phyloP scores from a whole-genome alignment of 2,329 filamentous ascomycete genomes.

The Diplodia scrobiculata region DNA sequence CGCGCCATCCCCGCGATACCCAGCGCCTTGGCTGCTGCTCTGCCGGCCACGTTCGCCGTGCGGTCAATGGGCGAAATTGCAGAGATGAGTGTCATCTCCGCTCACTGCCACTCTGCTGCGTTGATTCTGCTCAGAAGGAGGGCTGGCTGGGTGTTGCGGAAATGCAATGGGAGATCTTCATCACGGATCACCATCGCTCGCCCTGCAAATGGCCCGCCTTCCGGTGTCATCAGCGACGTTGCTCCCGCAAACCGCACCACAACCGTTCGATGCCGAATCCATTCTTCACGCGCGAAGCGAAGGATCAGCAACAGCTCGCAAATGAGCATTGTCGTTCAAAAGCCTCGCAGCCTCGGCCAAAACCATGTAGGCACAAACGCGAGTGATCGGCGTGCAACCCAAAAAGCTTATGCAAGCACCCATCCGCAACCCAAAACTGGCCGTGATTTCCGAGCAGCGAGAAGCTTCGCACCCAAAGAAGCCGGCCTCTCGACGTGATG shows the following conservation, averaged over 20 bases:
- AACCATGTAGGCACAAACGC: neutral
- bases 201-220: neutral
- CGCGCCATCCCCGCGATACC: too few relatives aligned
- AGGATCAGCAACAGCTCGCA: neutral
- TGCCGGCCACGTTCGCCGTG: neutral
- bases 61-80: slow-evolving; percentile 1
- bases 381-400: slow-evolving; percentile 9
- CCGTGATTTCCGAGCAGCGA: neutral
- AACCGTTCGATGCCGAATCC: neutral
- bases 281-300: neutral
- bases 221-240: neutral
- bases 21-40: neutral
- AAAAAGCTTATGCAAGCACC: slow-evolving; percentile 17
- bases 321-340: neutral
- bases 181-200: slow-evolving; percentile 1
- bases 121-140: neutral
- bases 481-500: neutral
- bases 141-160: neutral
- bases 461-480: neutral
- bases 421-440: neutral
- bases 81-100: neutral
- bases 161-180: slow-evolving; percentile 18
- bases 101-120: neutral
- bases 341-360: neutral
- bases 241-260: neutral